Base-by-base conservation (phyloP, 257 asterid genomes). In the Capsicum chinense region DNA sequence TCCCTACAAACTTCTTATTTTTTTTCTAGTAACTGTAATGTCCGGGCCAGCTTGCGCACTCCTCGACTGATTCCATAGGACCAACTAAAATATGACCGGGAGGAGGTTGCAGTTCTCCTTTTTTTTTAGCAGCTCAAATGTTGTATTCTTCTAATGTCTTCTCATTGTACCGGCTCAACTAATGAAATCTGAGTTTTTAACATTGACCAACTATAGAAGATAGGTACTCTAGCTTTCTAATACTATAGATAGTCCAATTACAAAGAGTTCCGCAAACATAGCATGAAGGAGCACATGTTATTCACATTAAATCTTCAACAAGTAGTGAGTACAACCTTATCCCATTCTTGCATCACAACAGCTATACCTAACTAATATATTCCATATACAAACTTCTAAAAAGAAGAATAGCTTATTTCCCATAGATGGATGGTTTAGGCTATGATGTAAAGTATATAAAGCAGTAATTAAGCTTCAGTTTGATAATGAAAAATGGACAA, bases 1-100 rank as follows among this genome's bases (percentile, higher is more conserved):
- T 95, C 99, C 89, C 99, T 94, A 87, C 97, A 39, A 69, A 69
- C 13, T 35, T 35, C 16, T 67, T 48, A 39, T 39, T 4, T 39
- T 39, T 39, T 10, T 52, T 52, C 11, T 7, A 7, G 9, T 9
- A 8, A 50, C 11, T 7, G 12, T 50, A 13, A 3, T 50, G 56
- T 8, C 14, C 4, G 12, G 14, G 56, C 56, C 4, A 52, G 15
- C 56, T 52, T 9, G 56, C 15, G 5, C 15, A 1, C 14, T 9
- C 56, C 56, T 52, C 12, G 15, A 52, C 56, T 52, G 3, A 52
- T 10, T 52, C 14, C 56, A 9, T 13, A 14, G 33, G 79, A 39
- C 15, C 56, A 70, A 70, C 56, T 70, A 70, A 70, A 42, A 42
- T 44, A 47, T 70, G 79, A 42, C 35, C 2, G 9, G 56, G 56